These are phyloP conservation scores for Parascedosporium putredinis DNA, from an alignment of 2,329 filamentous ascomycete species.

Conservation along the genomic window DNA sequence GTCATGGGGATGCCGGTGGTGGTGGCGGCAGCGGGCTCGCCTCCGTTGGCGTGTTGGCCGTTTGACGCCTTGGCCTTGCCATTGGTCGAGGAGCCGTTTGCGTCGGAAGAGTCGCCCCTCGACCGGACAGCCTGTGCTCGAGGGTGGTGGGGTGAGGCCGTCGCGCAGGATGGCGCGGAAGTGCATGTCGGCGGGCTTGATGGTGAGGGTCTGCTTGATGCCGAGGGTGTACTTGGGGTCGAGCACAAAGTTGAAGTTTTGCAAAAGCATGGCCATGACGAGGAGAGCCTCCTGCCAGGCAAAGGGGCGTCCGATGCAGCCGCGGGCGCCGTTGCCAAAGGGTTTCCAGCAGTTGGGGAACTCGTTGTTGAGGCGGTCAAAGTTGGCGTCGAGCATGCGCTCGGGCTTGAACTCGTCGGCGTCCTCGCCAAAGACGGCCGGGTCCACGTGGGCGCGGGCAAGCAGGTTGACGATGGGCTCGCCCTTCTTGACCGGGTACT, in stretches of 20 bases:
- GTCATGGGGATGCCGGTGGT: slow-evolving; percentile 41
- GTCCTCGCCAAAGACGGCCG: slow-evolving; percentile 53
- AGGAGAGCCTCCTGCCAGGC: slow-evolving; percentile 64
- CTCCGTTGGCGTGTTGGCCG: too few species aligned
- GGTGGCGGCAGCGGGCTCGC: too few species aligned
- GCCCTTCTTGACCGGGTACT: slow-evolving; percentile 46
- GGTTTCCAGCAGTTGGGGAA: slow-evolving; percentile 59
- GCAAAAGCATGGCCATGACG: slow-evolving; percentile 51
- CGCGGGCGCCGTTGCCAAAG: slow-evolving; percentile 62
- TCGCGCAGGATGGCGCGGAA: slow-evolving; percentile 49
- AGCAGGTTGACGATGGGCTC: slow-evolving; percentile 41
- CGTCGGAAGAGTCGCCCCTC: slow-evolving; percentile 12
- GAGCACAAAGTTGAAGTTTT: slow-evolving; percentile 59
- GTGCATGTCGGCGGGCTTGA: slow-evolving; percentile 54
- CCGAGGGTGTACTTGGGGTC: slow-evolving; percentile 50
- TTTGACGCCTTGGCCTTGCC: background rate
- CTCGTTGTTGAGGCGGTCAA: slow-evolving; percentile 48
- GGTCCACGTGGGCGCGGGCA: slow-evolving; percentile 48
- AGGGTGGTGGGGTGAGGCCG: slow-evolving; percentile 33
- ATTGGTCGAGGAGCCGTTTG: slow-evolving; percentile 8
- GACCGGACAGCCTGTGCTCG: slow-evolving; percentile 32
- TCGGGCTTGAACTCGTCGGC: slow-evolving; percentile 59
- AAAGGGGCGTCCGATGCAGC: slow-evolving; percentile 63
- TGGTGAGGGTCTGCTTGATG: slow-evolving; percentile 45
- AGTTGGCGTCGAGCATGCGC: slow-evolving; percentile 60